Evolutionary conservation across 495 filamentous ascomycete species (phyloP).

Genomic region (Tetracladium marchalianum): DNA sequence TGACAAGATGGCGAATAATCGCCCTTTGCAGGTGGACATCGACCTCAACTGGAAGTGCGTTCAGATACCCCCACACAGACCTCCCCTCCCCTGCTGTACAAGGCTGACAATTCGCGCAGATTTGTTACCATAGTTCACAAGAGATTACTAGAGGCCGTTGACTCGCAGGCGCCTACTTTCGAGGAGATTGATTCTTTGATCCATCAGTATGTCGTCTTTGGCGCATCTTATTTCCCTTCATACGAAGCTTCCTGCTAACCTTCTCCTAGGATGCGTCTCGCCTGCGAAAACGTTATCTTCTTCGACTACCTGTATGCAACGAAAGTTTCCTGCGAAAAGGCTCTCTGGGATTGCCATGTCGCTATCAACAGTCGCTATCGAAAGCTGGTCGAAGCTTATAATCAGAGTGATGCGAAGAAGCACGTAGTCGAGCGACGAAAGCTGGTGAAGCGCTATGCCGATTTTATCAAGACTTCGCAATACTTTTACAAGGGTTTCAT

Average conservation of each 20-base stretch:
- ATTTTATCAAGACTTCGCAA: constrained; percentile 78
- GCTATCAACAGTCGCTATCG: constrained; percentile 69
- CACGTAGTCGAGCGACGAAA: constrained; percentile 66
- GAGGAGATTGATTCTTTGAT: constrained; percentile 48
- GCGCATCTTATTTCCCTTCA: neutral
- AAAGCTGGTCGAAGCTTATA: constrained; percentile 40
- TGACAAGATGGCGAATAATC: too few relatives aligned
- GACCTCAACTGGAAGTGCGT: constrained; percentile 18
- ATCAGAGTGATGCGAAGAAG: constrained; percentile 33
- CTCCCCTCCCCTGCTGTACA: neutral
- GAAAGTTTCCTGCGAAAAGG: constrained; percentile 49
- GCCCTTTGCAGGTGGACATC: too few relatives aligned
- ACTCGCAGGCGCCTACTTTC: constrained; percentile 35
- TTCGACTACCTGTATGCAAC: constrained; percentile 61
- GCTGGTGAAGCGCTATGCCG: constrained; percentile 64
- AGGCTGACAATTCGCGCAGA: constrained; percentile 10
- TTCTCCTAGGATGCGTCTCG: constrained; percentile 17
- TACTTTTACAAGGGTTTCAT: constrained; percentile 82
- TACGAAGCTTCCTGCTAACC: constrained; percentile 1
- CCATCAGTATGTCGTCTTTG: constrained; percentile 36
- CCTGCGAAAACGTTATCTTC: constrained; percentile 62
- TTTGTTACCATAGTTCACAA: neutral
- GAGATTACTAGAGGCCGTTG: too few relatives aligned
- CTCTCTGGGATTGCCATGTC: constrained; percentile 71
- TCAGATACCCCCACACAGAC: neutral